These are phyloP conservation scores for Kregervanrija delftensis DNA, from an alignment of 805 yeast species.

Conservation along the genomic window DNA sequence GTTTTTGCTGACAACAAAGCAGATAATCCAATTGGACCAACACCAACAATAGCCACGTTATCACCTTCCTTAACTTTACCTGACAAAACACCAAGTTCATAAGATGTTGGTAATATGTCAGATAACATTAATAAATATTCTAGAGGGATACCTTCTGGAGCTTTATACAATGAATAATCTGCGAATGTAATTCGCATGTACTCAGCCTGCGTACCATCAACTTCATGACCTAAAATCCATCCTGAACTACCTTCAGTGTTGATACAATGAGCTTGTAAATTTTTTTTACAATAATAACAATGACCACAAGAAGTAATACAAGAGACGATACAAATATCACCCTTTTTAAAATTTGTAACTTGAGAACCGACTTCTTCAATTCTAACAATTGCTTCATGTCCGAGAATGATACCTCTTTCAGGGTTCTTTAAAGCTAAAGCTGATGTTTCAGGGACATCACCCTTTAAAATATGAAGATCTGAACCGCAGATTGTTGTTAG, in stretches of 20 bases:
- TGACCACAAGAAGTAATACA: conserved; percentile 59
- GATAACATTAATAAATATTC: conserved; percentile 55
- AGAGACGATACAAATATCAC: conserved; percentile 57
- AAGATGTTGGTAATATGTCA: conserved; percentile 62
- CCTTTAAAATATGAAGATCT: conserved; percentile 56
- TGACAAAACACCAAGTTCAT: conserved; percentile 58
- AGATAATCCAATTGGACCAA: conserved; percentile 62
- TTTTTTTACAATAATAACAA: conserved; percentile 48
- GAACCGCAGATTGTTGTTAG: conserved; percentile 62
- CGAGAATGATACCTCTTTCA: conserved; percentile 32
- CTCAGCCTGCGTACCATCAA: conserved; percentile 66
- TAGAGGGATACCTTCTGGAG: conserved; percentile 25
- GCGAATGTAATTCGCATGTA: conserved; percentile 49
- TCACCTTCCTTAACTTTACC: conserved; percentile 49
- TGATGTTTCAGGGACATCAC: conserved; percentile 48
- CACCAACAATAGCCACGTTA: conserved; percentile 56
- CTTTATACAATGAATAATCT: conserved; percentile 31
- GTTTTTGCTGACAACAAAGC: conserved; percentile 51
- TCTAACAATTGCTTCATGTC: conserved; percentile 58
- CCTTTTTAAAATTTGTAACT: conserved; percentile 43
- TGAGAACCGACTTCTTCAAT: conserved; percentile 42
- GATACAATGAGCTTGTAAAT: conserved; percentile 55
- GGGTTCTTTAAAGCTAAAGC: conserved; percentile 24
- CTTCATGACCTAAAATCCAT: conserved; percentile 48
- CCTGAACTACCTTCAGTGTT: conserved; percentile 36